Evolutionary conservation across 371 early-diverging fungal species (phyloP).

Genomic region (Chytridium lagenaria): DNA sequence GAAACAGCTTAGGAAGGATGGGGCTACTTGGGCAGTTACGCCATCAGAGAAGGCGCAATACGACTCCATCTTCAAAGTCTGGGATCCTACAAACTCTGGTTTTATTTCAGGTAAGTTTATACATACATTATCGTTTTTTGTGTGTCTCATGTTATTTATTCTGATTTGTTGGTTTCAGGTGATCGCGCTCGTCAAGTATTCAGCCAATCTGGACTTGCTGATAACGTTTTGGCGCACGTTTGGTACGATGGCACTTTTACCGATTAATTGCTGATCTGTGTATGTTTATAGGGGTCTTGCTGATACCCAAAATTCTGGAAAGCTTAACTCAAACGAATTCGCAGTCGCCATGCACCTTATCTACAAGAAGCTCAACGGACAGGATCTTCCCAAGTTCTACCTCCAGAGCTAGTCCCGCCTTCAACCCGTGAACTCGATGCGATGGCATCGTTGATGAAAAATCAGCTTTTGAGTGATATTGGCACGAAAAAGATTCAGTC

Average conservation of each 20-base stretch:
- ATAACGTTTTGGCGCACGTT: slow-evolving; percentile 79
- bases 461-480: slow-evolving; percentile 44
- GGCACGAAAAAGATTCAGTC: slow-evolving; percentile 30
- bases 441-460: slow-evolving; percentile 46
- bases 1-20: background rate
- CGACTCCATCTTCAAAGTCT: slow-evolving; percentile 83
- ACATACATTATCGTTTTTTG: too few species aligned
- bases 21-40: slow-evolving; percentile 75
- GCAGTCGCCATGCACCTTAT: slow-evolving; percentile 94
- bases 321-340: slow-evolving; percentile 89
- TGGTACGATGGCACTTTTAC: slow-evolving; percentile 72
- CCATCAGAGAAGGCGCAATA: slow-evolving; percentile 80
- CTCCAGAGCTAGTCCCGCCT: slow-evolving; percentile 82
- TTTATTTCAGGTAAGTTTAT: slow-evolving; percentile 65
- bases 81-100: slow-evolving; percentile 81
- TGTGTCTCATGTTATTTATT: slow-evolving; percentile 4
- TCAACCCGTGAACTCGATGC: slow-evolving; percentile 56
- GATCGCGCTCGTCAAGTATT: slow-evolving; percentile 85
- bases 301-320: slow-evolving; percentile 84
- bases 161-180: slow-evolving; percentile 43
- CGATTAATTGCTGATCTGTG: background rate
- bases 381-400: slow-evolving; percentile 79
- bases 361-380: slow-evolving; percentile 78
- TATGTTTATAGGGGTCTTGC: slow-evolving; percentile 70
- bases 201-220: slow-evolving; percentile 81